These are phyloP conservation scores for Starmerella kuoi DNA, from an alignment of 805 yeast species.

Conservation along the genomic window DNA sequence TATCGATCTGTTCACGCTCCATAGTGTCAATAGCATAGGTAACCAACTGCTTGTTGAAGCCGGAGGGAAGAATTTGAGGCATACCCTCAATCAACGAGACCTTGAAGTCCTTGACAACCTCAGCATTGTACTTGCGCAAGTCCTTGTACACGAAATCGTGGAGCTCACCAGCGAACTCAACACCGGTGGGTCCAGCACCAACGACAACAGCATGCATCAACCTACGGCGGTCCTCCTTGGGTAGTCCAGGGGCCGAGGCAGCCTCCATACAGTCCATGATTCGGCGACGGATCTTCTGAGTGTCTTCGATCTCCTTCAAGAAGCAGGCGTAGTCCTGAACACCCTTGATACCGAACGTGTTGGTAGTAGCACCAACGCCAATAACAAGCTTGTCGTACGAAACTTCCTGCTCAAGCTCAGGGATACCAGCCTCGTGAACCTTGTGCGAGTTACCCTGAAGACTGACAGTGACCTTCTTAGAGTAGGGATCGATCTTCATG, in stretches of 20 bases:
- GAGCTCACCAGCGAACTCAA: slow-evolving; percentile 91
- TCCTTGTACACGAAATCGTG: slow-evolving; percentile 92
- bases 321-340: slow-evolving; percentile 74
- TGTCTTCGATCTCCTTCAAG: slow-evolving; percentile 81
- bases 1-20: slow-evolving; percentile 52
- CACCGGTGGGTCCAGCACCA: slow-evolving; percentile 99
- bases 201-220: slow-evolving; percentile 80
- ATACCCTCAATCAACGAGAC: slow-evolving; percentile 82
- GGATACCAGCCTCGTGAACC: slow-evolving; percentile 26
- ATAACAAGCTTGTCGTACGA: slow-evolving; percentile 74
- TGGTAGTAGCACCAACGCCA: slow-evolving; percentile 92
- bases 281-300: slow-evolving; percentile 68
- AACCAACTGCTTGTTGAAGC: slow-evolving; percentile 33
- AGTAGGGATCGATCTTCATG: slow-evolving; percentile 61
- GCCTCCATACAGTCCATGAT: slow-evolving; percentile 82
- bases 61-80: slow-evolving; percentile 62
- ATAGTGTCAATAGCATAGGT: slow-evolving; percentile 71
- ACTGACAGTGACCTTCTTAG: slow-evolving; percentile 51
- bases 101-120: slow-evolving; percentile 64
- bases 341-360: slow-evolving; percentile 92
- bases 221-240: slow-evolving; percentile 69
- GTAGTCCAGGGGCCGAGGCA: slow-evolving; percentile 58
- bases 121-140: slow-evolving; percentile 78
- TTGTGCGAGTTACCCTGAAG: slow-evolving; percentile 21
- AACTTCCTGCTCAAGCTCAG: slow-evolving; percentile 37